A percentile compares a stretch with the other conserved stretches of the same genome.
Conservation (phyloP, 257 asterid genomes). For the Mentha longifolia region DNA sequence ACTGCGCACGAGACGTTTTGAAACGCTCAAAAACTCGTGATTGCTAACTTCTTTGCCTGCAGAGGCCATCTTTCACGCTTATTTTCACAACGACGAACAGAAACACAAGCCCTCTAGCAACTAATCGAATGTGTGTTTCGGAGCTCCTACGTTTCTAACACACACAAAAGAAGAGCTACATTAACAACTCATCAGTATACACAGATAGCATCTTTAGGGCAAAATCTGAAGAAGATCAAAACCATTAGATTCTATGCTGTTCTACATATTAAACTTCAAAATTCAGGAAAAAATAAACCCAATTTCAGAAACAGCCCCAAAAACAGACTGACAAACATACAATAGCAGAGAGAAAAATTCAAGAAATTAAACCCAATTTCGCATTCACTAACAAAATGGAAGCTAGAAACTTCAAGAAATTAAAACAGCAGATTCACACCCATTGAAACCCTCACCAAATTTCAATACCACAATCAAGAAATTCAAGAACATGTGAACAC, state of each 20-base stretch:
- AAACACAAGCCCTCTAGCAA: conserved; percentile 32
- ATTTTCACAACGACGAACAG: conserved; percentile 12
- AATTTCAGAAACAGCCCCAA: too few relatives aligned
- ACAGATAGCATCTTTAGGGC: background rate
- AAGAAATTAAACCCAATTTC: background rate
- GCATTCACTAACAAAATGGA: background rate
- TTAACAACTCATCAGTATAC: conserved; percentile 12
- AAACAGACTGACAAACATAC: conserved; percentile 17
- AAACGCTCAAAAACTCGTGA: conserved; percentile 64
- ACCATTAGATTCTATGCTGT: background rate
- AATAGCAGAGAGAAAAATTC: background rate
- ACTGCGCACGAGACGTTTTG: conserved; percentile 71
- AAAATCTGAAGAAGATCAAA: background rate
- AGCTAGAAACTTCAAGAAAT: conserved; percentile 21
- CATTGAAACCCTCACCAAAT: conserved; percentile 30
- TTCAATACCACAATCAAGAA: conserved; percentile 26
- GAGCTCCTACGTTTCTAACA: background rate
- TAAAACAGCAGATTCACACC: conserved; percentile 37
- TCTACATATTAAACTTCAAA: background rate
- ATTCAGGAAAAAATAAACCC: background rate
- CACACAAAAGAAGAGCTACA: background rate
- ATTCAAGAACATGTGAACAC: background rate
- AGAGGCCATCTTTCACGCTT: conserved; percentile 48
- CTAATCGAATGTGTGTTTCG: background rate
- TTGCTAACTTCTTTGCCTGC: conserved; percentile 49